Conservation (phyloP, 2,329 filamentous ascomycete species). For the Hypocrella siamensis region DNA sequence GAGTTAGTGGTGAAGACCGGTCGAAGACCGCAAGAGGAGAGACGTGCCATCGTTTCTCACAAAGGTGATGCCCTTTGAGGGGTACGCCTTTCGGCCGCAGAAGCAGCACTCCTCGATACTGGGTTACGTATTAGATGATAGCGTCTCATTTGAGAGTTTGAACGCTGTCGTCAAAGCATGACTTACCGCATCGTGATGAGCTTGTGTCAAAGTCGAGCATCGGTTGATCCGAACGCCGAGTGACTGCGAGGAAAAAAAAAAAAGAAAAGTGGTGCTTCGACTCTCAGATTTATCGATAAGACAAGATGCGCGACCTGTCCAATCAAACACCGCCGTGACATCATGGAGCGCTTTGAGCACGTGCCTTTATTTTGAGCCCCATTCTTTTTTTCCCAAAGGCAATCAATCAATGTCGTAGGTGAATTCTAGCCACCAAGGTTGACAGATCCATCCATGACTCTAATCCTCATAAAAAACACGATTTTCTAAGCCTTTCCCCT, state of each 20-base stretch:
- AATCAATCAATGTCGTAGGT: too few relatives aligned
- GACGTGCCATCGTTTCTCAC: slow-evolving; percentile 29
- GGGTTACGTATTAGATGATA: background rate
- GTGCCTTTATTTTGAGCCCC: too few relatives aligned
- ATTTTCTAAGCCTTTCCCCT: too few relatives aligned
- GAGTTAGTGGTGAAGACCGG: background rate
- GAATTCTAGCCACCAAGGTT: too few relatives aligned
- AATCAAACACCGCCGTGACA: too few relatives aligned
- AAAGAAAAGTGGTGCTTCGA: background rate
- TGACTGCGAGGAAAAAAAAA: background rate
- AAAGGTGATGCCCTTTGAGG: slow-evolving; percentile 39
- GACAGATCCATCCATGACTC: too few relatives aligned
- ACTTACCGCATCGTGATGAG: slow-evolving; percentile 1
- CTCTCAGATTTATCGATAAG: background rate
- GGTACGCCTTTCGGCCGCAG: slow-evolving; percentile 33
- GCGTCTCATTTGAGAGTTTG: too few relatives aligned
- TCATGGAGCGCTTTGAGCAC: too few relatives aligned
- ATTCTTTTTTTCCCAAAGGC: too few relatives aligned
- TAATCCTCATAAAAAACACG: too few relatives aligned
- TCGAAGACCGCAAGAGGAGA: too few relatives aligned
- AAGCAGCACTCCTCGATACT: slow-evolving; percentile 27
- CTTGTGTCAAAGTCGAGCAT: background rate
- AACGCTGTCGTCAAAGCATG: background rate
- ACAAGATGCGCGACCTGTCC: too few relatives aligned
- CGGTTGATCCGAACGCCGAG: background rate